Conservation (phyloP, 2,329 filamentous ascomycete genomes). For the Clarireedia monteithiana region DNA sequence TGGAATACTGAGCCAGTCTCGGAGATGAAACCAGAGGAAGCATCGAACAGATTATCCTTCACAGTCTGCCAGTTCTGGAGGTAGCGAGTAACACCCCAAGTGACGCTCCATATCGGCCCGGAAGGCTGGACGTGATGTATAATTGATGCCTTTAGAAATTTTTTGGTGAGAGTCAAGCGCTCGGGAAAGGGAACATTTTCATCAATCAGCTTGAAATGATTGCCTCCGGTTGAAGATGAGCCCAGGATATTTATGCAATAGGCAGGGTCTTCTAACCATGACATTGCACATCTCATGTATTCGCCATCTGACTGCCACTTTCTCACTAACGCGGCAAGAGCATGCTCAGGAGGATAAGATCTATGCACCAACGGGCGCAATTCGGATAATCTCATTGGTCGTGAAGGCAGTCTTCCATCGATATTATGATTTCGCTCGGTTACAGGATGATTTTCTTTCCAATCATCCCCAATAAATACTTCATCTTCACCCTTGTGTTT, state of each 20-base stretch:
- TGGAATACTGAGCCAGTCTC: slow-evolving; percentile 14
- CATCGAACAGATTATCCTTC: slow-evolving; percentile 10
- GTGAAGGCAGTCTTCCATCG: not conserved
- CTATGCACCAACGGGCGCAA: not conserved
- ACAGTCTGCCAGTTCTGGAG: slow-evolving; percentile 15
- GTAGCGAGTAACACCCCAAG: slow-evolving; percentile 6
- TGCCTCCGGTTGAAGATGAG: slow-evolving; percentile 6
- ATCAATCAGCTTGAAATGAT: slow-evolving; percentile 18
- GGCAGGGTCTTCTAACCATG: slow-evolving; percentile 9
- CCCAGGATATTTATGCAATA: slow-evolving; percentile 9
- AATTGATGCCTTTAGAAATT: slow-evolving; percentile 13
- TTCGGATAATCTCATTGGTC: slow-evolving; percentile 3
- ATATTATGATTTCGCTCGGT: not conserved
- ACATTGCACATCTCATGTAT: slow-evolving; percentile 10
- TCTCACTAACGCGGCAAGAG: slow-evolving; percentile 12
- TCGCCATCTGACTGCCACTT: slow-evolving; percentile 16
- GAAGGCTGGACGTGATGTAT: not conserved
- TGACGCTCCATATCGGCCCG: slow-evolving; percentile 1
- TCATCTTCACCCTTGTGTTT: too few species aligned
- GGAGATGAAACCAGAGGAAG: slow-evolving; percentile 6
- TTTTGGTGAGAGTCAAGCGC: slow-evolving; percentile 14
- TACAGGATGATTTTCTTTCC: not conserved
- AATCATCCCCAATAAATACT: too few species aligned
- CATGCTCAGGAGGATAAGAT: not conserved
- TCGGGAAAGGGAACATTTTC: slow-evolving; percentile 15